Evolutionary conservation across 2,329 filamentous ascomycete species (phyloP), one percentile per base, ranked within the genome.

Genomic region (Fusarium agapanthi): DNA sequence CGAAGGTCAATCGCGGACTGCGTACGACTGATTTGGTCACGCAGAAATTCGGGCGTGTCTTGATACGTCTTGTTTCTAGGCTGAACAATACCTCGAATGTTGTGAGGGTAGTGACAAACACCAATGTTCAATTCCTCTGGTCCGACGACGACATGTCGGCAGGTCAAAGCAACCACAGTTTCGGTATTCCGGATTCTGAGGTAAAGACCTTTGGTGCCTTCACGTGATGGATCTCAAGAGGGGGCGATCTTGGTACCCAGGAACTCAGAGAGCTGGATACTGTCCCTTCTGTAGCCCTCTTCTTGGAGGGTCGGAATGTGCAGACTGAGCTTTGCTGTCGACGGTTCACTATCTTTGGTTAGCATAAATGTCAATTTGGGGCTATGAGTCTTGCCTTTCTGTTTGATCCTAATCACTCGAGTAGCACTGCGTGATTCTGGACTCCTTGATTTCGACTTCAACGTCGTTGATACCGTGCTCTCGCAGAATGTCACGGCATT

Each of bases 11-110:
- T 34, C 28, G 5, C 10, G 0, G 22, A 5, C 22, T 14, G 22
- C 7, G 5, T 4, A 9, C 4, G 0, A 7, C 4, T 20, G n/a
- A 51, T 20, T 15, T 7, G 12, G 0, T 8, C 0, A 1, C 18
- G 32, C 7, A 53, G 24, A 1, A 6, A 28, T 9, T 37, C 1
- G 3, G 4, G 22, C 5, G 0, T 22, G 10, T 28, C 13, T n/a
- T 53, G 3, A 5, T 26, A 28, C 0, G 24, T 28, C 24, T 16
- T 35, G 18, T 26, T 28, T 7, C 34, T 34, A 22, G 34, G 34
- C 11, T 53, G 50, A 15, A 28, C 12, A 0, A 37, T 4, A 2
- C 13, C 7, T 26, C 32, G 24, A 26, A 0, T n/a, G 1, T 8
- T 37, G 3, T 53, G 0, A 3, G 18, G 3, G 10, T 22, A 18